A percentile compares a stretch with the other conserved stretches of the same genome.
Evolutionary conservation across 768 basidiomycete species (phyloP).

Genomic region (Trametes elegans): DNA sequence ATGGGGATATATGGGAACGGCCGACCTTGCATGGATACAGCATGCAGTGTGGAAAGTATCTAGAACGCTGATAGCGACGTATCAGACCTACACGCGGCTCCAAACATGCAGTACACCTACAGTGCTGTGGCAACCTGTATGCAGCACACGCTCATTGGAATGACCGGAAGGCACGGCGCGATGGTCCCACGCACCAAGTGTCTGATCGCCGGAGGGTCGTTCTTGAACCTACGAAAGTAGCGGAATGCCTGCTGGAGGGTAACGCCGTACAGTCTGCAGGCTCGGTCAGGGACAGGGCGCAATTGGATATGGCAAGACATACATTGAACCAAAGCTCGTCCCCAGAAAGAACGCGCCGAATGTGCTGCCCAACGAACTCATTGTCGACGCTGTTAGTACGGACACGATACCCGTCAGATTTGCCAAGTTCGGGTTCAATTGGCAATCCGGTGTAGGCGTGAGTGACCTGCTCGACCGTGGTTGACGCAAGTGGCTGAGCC

Average conservation of each 20-base stretch:
- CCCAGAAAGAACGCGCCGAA: background rate
- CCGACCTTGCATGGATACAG: background rate
- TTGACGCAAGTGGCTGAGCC: too few species aligned
- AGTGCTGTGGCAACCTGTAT: background rate
- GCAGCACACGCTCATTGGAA: too few species aligned
- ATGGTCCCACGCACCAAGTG: background rate
- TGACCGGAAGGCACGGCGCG: too few species aligned
- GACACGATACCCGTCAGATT: too few species aligned
- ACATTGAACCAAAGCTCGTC: background rate
- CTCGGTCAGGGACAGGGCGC: background rate
- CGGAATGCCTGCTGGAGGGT: background rate
- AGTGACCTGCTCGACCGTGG: too few species aligned
- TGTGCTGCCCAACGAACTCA: background rate
- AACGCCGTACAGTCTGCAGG: background rate
- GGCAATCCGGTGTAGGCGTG: too few species aligned
- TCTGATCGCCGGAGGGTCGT: background rate
- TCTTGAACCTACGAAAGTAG: background rate
- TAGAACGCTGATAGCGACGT: background rate
- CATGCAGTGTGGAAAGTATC: background rate
- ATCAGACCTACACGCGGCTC: too few species aligned
- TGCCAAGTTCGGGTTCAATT: too few species aligned
- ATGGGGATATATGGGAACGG: background rate
- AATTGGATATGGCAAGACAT: background rate
- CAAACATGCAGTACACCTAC: background rate
- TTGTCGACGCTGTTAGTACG: too few species aligned